phyloP scores from a whole-genome alignment of 805 yeast species.

The Jamesozyma jinghongensis region DNA sequence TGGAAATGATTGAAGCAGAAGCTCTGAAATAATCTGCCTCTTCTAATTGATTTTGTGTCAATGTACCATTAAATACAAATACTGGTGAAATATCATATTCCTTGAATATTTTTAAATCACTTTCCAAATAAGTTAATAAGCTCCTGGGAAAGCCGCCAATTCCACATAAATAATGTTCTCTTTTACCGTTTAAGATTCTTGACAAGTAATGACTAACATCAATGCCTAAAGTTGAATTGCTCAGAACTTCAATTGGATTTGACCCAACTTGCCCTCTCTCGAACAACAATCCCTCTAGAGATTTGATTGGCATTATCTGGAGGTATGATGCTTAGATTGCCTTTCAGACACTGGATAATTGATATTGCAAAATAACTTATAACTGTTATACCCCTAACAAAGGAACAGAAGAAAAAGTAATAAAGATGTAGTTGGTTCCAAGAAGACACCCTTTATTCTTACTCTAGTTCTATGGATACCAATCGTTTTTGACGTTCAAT shows the following conservation, averaged over 20 bases:
- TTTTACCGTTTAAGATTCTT: constrained; percentile 48
- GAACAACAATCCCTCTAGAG: constrained; percentile 58
- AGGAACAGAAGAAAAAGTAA: too few relatives aligned
- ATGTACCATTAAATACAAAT: constrained; percentile 67
- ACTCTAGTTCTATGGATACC: too few relatives aligned
- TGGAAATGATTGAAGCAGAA: constrained; percentile 18
- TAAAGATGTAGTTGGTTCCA: too few relatives aligned
- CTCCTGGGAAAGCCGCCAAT: constrained; percentile 74
- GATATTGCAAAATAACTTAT: too few relatives aligned
- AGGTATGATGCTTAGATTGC: too few relatives aligned
- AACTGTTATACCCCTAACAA: too few relatives aligned
- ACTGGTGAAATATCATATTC: constrained; percentile 61
- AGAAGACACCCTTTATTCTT: too few relatives aligned
- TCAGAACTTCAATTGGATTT: constrained; percentile 54
- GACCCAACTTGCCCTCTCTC: constrained; percentile 57
- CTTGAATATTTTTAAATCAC: constrained; percentile 53
- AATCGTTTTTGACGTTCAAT: too few relatives aligned
- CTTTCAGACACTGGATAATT: too few relatives aligned
- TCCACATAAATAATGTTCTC: constrained; percentile 63
- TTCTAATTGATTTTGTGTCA: constrained; percentile 31
- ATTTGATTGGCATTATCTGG: constrained; percentile 37
- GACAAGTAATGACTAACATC: constrained; percentile 75
- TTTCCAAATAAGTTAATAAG: constrained; percentile 43
- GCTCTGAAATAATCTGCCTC: constrained; percentile 19
- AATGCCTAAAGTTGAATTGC: constrained; percentile 65